Evolutionary conservation across 2,329 filamentous ascomycete genomes (phyloP).

Genomic region (Scedosporium apiospermum): DNA sequence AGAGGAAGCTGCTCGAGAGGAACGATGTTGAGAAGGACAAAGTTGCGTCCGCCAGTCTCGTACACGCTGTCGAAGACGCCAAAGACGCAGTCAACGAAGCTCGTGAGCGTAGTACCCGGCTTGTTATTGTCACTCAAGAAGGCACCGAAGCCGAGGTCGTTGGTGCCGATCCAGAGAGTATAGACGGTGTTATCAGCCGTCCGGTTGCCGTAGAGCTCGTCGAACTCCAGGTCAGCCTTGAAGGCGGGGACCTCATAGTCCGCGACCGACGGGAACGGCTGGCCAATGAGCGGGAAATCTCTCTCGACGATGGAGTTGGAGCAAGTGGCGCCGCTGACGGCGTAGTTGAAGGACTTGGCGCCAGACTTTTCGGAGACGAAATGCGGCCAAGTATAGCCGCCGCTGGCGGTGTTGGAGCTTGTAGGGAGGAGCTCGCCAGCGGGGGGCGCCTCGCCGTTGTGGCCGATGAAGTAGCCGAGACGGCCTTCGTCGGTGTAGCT

Average conservation of each 20-base stretch:
- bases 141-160: conserved; percentile 59
- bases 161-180: conserved; percentile 72
- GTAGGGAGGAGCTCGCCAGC: conserved; percentile 39
- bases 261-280: conserved; percentile 50
- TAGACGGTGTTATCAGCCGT: conserved; percentile 57
- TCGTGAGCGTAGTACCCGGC: conserved; percentile 46
- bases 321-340: conserved; percentile 63
- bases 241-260: conserved; percentile 53
- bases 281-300: conserved; percentile 37
- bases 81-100: conserved; percentile 63
- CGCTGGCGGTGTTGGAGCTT: conserved; percentile 46
- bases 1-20: conserved; percentile 60
- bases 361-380: conserved; percentile 52
- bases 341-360: conserved; percentile 56
- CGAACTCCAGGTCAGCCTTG: conserved; percentile 34
- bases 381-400: conserved; percentile 61
- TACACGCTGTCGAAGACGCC: conserved; percentile 54
- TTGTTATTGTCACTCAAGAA: conserved; percentile 59
- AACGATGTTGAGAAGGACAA: conserved; percentile 61
- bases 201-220: conserved; percentile 32
- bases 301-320: conserved; percentile 58
- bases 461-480: conserved; percentile 48
- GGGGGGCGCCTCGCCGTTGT: conserved; percentile 53
- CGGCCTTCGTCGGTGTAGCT: conserved; percentile 69
- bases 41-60: conserved; percentile 54